Conservation (phyloP, 441 rosid species). For the Gossypium aridum region DNA sequence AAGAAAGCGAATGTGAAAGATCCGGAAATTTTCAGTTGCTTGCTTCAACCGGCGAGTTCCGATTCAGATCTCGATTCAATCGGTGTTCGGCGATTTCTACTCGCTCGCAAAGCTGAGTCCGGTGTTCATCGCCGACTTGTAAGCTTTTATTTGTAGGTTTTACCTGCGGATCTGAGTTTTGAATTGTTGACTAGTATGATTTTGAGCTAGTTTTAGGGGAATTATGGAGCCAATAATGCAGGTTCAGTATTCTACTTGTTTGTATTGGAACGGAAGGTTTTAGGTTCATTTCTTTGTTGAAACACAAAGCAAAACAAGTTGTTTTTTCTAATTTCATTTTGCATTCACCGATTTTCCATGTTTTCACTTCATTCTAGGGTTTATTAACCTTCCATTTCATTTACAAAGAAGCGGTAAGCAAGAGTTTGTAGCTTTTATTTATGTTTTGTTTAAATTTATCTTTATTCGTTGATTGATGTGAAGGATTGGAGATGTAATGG, state of each 20-base stretch:
- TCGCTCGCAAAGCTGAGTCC: constrained; percentile 64
- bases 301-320: neutral
- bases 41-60: constrained; percentile 60
- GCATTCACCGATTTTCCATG: neutral
- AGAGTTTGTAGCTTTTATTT: neutral
- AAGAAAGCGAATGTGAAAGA: constrained; percentile 32
- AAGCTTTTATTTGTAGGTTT: constrained; percentile 17
- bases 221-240: neutral
- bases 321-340: neutral
- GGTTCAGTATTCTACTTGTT: neutral
- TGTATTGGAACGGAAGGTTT: neutral
- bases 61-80: constrained; percentile 58
- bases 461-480: constrained; percentile 17
- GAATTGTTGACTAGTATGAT: neutral
- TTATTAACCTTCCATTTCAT: neutral
- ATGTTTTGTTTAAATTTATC: neutral
- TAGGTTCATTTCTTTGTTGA: neutral
- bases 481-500: constrained; percentile 98
- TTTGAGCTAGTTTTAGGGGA: neutral
- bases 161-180: constrained; percentile 8
- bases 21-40: constrained; percentile 62
- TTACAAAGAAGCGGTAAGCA: neutral
- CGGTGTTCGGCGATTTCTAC: constrained; percentile 77
- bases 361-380: neutral
- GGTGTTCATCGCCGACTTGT: constrained; percentile 62